phyloP scores from a whole-genome alignment of 345 rosid species.

The Acer campestre region DNA sequence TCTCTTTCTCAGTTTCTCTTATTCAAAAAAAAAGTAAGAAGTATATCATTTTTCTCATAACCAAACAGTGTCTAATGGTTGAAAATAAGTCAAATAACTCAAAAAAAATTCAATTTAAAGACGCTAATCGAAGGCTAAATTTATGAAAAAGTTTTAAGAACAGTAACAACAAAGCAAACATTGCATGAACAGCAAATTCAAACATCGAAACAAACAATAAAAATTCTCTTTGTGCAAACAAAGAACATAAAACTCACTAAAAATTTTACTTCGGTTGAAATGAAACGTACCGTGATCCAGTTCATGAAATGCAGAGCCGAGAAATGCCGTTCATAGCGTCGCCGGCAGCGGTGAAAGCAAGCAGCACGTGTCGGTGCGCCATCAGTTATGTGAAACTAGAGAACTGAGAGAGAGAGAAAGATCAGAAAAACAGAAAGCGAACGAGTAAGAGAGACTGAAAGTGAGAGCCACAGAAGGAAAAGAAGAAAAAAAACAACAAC shows the following conservation, averaged over 20 bases:
- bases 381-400: background rate
- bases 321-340: conserved; percentile 20
- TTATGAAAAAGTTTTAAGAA: background rate
- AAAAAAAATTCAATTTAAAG: background rate
- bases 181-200: background rate
- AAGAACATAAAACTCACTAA: conserved; percentile 17
- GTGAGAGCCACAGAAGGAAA: conserved; percentile 6
- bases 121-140: too few relatives aligned
- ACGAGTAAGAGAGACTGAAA: background rate
- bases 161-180: background rate
- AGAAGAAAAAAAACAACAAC: background rate
- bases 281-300: conserved; percentile 24
- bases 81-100: background rate
- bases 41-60: conserved; percentile 5
- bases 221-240: background rate
- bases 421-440: conserved; percentile 6
- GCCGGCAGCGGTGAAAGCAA: background rate
- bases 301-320: conserved; percentile 24
- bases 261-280: conserved; percentile 2
- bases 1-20: background rate
- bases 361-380: conserved; percentile 36
- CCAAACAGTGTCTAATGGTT: conserved; percentile 20
- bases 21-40: background rate
- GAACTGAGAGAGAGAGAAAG: conserved; percentile 4
- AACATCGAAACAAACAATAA: background rate